Evolutionary conservation across 768 basidiomycete genomes (phyloP), one percentile per base, ranked within the genome.

Genomic region (Agrocybe chaxingu): DNA sequence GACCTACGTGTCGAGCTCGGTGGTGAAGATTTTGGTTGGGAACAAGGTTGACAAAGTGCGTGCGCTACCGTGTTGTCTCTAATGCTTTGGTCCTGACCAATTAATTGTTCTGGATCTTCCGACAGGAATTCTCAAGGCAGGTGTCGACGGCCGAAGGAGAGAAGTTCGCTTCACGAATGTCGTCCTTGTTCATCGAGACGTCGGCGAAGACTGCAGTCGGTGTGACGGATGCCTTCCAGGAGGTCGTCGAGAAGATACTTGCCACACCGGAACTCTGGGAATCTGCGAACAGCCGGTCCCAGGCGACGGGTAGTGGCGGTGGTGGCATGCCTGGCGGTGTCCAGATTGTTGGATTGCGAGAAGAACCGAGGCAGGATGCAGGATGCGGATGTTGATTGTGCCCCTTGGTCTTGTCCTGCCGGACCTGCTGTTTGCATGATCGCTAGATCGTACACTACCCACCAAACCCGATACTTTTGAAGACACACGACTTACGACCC

Each of bases 21-120:
- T 97, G 16, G 89, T 92, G 42, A 92, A 94, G 79, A 92, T 98
- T 61, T 80, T 99, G 16, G 94, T 99, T 2, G 96, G 91, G 30
- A 89, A 89, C 71, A 99, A 98, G 70, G 73, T 96, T 12, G 94
- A 98, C 75, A 96, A 95, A 79, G 67, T 65, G 3, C 41, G 45
- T 38, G 8, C 16, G 5, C 37, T 37, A 24, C 11, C 46, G 12
- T n/a, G 16, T 16, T 11, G 4, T 43, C 3, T 51, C 29, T 33
- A 3, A 31, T 7, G 16, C 32, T 8, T 18, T 39, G 9, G 2
- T 19, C 10, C 11, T 11, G 3, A 8, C 16, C 9, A 8, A 50
- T 49, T 3, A 33, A 41, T 13, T 42, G 24, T 30, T 33, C 11
- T n/a, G 36, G 0, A 18, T 45, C 12, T 12, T 41, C 6, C 30